These are phyloP conservation scores for Hansenula lynferdii DNA, from an alignment of 1,139 yeast genomes.

Conservation along the genomic window DNA sequence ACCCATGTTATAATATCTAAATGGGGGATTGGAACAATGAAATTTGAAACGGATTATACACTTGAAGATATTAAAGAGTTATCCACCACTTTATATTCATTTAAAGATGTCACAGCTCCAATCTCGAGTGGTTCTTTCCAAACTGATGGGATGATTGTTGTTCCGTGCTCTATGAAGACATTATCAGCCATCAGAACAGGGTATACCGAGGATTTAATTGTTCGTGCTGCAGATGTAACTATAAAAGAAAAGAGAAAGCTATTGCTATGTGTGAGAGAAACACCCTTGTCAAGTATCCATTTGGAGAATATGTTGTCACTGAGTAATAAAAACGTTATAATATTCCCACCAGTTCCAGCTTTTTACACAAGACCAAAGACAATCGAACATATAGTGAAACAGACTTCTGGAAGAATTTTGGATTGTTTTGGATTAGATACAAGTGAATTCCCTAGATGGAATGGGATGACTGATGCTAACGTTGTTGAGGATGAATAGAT, in stretches of 20 bases:
- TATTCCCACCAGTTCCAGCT: conserved; percentile 24
- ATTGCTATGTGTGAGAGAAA: conserved; percentile 19
- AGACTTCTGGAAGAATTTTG: conserved; percentile 18
- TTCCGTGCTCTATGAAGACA: conserved; percentile 23
- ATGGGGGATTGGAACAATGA: conserved; percentile 23
- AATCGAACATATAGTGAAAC: conserved; percentile 18
- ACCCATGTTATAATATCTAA: conserved; percentile 21
- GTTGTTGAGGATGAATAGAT: conserved; percentile 28
- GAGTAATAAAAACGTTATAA: conserved; percentile 15
- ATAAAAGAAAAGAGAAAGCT: conserved; percentile 20
- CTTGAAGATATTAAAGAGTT: conserved; percentile 12
- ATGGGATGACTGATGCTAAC: conserved; percentile 9
- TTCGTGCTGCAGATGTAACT: conserved; percentile 23
- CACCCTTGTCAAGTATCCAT: conserved; percentile 22
- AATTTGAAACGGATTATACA: conserved; percentile 21
- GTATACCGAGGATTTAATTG: conserved; percentile 21
- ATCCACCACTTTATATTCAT: conserved; percentile 15
- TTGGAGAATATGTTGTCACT: conserved; percentile 20
- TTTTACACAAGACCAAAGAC: conserved; percentile 20
- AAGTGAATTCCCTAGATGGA: conserved; percentile 19
- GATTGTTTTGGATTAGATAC: conserved; percentile 19
- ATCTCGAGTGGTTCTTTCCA: conserved; percentile 23
- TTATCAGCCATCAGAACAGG: conserved; percentile 22
- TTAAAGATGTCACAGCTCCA: conserved; percentile 20
- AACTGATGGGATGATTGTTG: conserved; percentile 24